These are phyloP conservation scores for Chalciporus piperatus DNA, from an alignment of 768 basidiomycete genomes.

Conservation along the genomic window DNA sequence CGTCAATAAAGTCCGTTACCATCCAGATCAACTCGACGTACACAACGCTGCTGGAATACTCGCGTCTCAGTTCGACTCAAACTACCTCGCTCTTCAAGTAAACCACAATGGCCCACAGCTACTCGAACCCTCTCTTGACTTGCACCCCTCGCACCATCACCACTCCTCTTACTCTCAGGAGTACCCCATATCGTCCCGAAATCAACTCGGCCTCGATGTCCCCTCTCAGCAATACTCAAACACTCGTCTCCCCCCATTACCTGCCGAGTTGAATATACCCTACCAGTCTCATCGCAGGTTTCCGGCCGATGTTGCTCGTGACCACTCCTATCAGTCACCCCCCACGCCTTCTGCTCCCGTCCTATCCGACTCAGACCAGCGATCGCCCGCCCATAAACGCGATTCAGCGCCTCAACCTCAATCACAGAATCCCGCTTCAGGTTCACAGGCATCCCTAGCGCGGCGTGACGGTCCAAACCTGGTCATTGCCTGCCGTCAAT, in stretches of 20 bases:
- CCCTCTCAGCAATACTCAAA: conserved; percentile 39
- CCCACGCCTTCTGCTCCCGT: conserved; percentile 17
- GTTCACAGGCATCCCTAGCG: conserved; percentile 32
- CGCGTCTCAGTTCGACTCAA: conserved; percentile 52
- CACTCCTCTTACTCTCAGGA: conserved; percentile 42
- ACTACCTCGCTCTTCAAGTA: conserved; percentile 37
- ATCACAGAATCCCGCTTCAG: conserved; percentile 23
- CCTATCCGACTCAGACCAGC: conserved; percentile 24
- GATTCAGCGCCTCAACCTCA: conserved; percentile 41
- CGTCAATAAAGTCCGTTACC: conserved; percentile 72
- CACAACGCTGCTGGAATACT: conserved; percentile 48
- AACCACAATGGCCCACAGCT: conserved; percentile 44
- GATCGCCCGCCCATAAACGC: conserved; percentile 41
- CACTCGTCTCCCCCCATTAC: conserved; percentile 41
- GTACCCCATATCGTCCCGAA: conserved; percentile 42
- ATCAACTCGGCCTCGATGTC: conserved; percentile 45
- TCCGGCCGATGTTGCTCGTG: conserved; percentile 38
- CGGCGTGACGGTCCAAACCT: conserved; percentile 62
- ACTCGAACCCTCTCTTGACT: conserved; percentile 44
- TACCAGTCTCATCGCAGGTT: conserved; percentile 32
- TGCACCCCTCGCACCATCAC: conserved; percentile 34
- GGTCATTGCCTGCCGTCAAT: conserved; percentile 84
- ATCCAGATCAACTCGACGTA: conserved; percentile 41
- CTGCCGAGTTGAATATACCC: conserved; percentile 17
- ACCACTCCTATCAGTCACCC: conserved; percentile 37